A percentile compares a stretch with the other conserved stretches of the same genome.
phyloP scores from a whole-genome alignment of 2,329 filamentous ascomycete genomes.

The Canariomyces notabilis region DNA sequence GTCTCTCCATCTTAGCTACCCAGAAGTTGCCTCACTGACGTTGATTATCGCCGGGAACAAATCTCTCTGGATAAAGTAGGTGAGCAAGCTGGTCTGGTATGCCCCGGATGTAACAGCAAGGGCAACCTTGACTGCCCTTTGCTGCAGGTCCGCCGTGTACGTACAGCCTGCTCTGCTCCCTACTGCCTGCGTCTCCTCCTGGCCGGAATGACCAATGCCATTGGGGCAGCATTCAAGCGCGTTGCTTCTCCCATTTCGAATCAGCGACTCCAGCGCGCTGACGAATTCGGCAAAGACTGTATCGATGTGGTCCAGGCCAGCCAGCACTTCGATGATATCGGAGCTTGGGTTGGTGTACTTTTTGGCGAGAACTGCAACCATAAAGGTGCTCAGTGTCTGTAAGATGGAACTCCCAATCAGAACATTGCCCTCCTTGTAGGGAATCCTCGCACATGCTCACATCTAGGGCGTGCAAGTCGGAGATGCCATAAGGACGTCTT shows the following conservation, averaged over 20 bases:
- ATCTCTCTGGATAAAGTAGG: constrained; percentile 92
- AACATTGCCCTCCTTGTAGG: background rate
- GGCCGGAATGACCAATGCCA: constrained; percentile 14
- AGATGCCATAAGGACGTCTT: constrained; percentile 52
- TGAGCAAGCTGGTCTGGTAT: constrained; percentile 89
- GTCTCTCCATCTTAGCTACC: background rate
- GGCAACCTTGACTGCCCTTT: constrained; percentile 75
- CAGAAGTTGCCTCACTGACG: constrained; percentile 44
- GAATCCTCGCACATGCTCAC: constrained; percentile 47
- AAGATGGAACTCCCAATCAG: background rate
- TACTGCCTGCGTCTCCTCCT: constrained; percentile 3
- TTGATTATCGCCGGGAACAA: constrained; percentile 94
- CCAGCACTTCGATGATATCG: constrained; percentile 85
- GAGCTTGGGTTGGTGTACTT: constrained; percentile 93
- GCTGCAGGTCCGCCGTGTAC: constrained; percentile 58
- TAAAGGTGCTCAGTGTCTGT: constrained; percentile 84
- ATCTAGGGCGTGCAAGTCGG: constrained; percentile 77
- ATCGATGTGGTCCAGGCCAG: constrained; percentile 85
- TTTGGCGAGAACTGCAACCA: constrained; percentile 76
- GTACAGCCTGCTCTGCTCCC: constrained; percentile 12
- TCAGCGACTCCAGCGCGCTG: constrained; percentile 71
- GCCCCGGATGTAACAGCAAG: constrained; percentile 86
- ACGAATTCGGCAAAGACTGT: constrained; percentile 85
- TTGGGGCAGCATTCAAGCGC: constrained; percentile 15
- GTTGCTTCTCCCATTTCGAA: constrained; percentile 63